phyloP scores from a whole-genome alignment of 2,329 filamentous ascomycete species.

The Penicillium corylophilum region DNA sequence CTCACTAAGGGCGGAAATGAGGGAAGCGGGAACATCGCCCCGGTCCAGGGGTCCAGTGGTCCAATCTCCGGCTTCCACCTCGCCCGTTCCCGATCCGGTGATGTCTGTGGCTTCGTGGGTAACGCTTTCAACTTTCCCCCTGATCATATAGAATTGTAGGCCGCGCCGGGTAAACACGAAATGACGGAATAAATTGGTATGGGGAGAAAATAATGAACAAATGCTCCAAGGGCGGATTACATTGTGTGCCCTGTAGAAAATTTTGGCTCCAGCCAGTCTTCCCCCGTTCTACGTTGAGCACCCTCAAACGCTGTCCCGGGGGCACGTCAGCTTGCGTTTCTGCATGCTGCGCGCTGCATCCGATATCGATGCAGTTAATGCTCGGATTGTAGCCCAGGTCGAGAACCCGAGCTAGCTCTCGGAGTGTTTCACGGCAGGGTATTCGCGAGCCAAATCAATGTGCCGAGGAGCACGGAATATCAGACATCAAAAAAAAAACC shows the following conservation, averaged over 20 bases:
- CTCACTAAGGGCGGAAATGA: neutral
- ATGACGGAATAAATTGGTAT: constrained; percentile 10
- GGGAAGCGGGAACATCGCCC: neutral
- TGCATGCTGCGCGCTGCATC: neutral
- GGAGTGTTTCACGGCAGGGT: neutral
- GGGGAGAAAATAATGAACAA: constrained; percentile 8
- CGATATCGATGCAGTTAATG: neutral
- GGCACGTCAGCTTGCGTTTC: neutral
- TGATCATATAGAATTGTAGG: neutral
- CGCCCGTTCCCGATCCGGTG: neutral
- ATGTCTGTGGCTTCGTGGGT: neutral
- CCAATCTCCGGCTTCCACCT: neutral
- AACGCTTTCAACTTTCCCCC: neutral
- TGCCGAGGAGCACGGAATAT: neutral
- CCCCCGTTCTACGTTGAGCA: neutral
- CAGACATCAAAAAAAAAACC: neutral
- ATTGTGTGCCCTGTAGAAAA: constrained; percentile 1
- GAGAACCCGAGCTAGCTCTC: neutral
- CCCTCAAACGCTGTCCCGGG: neutral
- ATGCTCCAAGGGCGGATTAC: constrained; percentile 3
- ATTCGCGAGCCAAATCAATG: neutral
- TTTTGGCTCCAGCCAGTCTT: constrained; percentile 1
- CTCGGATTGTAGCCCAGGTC: neutral
- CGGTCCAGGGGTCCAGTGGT: neutral
- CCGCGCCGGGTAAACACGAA: neutral